Base-by-base conservation (phyloP, 1,139 yeast genomes). In the Williopsis jadinii region DNA sequence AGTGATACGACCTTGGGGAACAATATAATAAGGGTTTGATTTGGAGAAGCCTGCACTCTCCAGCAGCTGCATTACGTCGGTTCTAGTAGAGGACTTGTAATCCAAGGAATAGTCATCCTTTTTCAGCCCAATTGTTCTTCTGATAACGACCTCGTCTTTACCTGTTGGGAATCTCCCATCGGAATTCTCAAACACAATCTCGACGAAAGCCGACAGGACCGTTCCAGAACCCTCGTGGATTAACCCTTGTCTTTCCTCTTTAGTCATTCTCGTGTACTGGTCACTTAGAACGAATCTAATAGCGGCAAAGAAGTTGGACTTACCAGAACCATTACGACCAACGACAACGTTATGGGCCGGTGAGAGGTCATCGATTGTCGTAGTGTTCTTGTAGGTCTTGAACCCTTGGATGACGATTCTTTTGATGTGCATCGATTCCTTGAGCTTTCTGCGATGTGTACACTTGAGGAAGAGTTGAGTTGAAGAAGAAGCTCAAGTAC, bases 281-380 rank as follows among this genome's bases (percentile, higher is more conserved):
- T 90, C 97, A 41, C 95, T 84, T 33, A 92, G 64, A 9, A 90
- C 97, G 63, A 90, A 94, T 47, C 97, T 70, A 44, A 92, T 85
- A 10, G 98, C 98, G 13, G 96, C 92, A 62, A 92, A 92, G 64
- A 94, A 85, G 62, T 92, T 92, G 39, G 96, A 86, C 61, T 92
- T 92, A 12, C 99, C 99, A 8, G 96, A 84, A 12, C 99, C 99
- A 62, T 92, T 92, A 40, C 96, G 68, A 3, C 99, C 99, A 28
- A 92, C 87, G 11, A 92, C 88, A 28, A 90, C 95, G 62, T 92
- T 92, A 59, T 83, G 85, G 45, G 78, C 76, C 0, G 95, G 94
- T 0, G 95, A 83, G 40, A 92, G 67, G 28, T 75, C 71, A 37
- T 85, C 95, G 13, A 92, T 77, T 9, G 77, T 73, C 0, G 96